Evolutionary conservation across 2,329 filamentous ascomycete species (phyloP), one percentile per base, ranked within the genome.

Genomic region (Onygenales sp.): DNA sequence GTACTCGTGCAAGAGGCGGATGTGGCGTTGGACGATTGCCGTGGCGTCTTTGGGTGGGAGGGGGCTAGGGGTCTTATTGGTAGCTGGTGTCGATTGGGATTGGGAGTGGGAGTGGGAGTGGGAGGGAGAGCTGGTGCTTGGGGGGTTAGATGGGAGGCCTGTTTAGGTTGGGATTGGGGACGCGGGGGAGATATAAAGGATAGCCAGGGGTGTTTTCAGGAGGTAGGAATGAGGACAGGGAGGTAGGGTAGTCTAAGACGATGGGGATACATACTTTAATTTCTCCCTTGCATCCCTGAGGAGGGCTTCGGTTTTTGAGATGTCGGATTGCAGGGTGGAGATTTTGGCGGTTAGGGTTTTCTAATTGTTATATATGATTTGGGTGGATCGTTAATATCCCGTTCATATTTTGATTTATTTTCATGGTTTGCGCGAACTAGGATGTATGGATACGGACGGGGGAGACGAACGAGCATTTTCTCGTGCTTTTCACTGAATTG

Each of bases 1-100:
- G 69, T 87, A 88, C 54, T 80, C 72, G 58, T 86, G 83, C 35
- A 88, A 72, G 3, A 84, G 71, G 55, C 75, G 75, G 62, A 87
- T 87, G 64, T 87, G 84, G 35, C 72, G 70, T 52, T 81, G 78
- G 50, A 85, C 80, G 8, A 80, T 78, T 17, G 70, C 68, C 42
- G 78, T 72, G 0, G 80, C 74, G 9, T 75, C 71, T 59, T 66
- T 57, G 71, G 64, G 4, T 48, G 5, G 49, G 41, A 45, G 42
- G 6, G 33, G 39, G 33, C 41, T 46, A 47, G 6, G n/a, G 11
- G 32, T 57, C 54, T 27, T 17, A 17, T 17, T 17, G 17, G 17
- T 17, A 17, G 17, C 17, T 17, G 17, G 17, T 17, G 2, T 17
- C 2, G 17, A 17, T 17, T 17, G 17, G 17, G 17, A 17, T 17